Conservation (phyloP, 1,139 yeast genomes). For the Yamadazyma kanchanaburiensis region DNA sequence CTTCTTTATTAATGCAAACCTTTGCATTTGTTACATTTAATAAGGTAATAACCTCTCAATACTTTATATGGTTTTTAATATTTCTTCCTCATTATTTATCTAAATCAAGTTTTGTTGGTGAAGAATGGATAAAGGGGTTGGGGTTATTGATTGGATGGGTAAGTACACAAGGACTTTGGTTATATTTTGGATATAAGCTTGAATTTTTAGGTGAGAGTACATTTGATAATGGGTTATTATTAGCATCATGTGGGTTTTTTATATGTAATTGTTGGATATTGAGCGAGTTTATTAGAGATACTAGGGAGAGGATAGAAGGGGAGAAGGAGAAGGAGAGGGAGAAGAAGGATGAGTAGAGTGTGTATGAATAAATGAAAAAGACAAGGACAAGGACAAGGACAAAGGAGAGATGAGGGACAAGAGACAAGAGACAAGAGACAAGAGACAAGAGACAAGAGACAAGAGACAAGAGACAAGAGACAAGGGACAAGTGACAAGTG, state of each 20-base stretch:
- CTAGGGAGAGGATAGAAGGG: slow-evolving; percentile 8
- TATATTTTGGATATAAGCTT: slow-evolving; percentile 69
- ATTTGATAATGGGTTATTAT: slow-evolving; percentile 60
- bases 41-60: slow-evolving; percentile 92
- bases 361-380: too few relatives aligned
- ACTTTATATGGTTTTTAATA: slow-evolving; percentile 90
- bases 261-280: slow-evolving; percentile 63
- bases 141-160: slow-evolving; percentile 58
- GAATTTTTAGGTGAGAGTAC: slow-evolving; percentile 76
- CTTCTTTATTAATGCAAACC: slow-evolving; percentile 82
- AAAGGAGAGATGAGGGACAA: too few relatives aligned
- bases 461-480: too few relatives aligned
- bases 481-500: too few relatives aligned
- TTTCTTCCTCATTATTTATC: slow-evolving; percentile 71
- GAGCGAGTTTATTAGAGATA: slow-evolving; percentile 52
- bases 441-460: too few relatives aligned
- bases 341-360: neutral
- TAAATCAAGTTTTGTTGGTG: slow-evolving; percentile 31
- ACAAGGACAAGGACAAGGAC: too few relatives aligned
- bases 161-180: slow-evolving; percentile 72
- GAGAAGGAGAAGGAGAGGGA: neutral
- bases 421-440: too few relatives aligned
- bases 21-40: slow-evolving; percentile 87
- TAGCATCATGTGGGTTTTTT: slow-evolving; percentile 65
- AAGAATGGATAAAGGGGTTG: slow-evolving; percentile 25